These are phyloP conservation scores for Sporothrix brasiliensis DNA, from an alignment of 2,329 filamentous ascomycete species.

Conservation along the genomic window DNA sequence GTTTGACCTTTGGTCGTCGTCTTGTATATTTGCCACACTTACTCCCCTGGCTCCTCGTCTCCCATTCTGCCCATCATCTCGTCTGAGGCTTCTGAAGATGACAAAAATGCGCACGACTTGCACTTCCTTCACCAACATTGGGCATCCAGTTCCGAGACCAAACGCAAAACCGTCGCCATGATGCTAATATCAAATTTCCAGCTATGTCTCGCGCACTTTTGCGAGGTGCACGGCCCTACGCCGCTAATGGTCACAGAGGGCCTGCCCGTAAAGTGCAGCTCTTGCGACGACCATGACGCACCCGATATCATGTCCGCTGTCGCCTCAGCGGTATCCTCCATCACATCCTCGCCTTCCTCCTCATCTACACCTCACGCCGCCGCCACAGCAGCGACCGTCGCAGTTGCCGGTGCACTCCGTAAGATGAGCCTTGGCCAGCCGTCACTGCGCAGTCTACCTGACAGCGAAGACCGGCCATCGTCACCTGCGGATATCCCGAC, in stretches of 20 bases:
- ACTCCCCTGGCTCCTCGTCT: neutral
- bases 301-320: slow-evolving; percentile 43
- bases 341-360: slow-evolving; percentile 37
- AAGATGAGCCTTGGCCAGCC: slow-evolving; percentile 50
- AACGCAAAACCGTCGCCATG: slow-evolving; percentile 31
- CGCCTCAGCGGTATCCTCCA: slow-evolving; percentile 44
- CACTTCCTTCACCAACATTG: neutral
- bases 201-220: slow-evolving; percentile 71
- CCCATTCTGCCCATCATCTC: neutral
- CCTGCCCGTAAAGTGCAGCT: slow-evolving; percentile 61
- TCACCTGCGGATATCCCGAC: neutral
- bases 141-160: slow-evolving; percentile 4
- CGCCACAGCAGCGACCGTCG: slow-evolving; percentile 40
- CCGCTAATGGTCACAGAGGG: slow-evolving; percentile 72
- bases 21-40: neutral
- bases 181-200: slow-evolving; percentile 53
- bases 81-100: neutral
- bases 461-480: slow-evolving; percentile 14
- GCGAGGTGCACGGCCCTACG: slow-evolving; percentile 70
- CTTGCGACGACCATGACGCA: slow-evolving; percentile 57
- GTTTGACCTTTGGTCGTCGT: neutral
- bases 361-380: slow-evolving; percentile 42
- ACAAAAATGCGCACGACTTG: neutral
- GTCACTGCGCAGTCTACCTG: neutral
- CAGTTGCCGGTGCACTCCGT: slow-evolving; percentile 53